These are phyloP conservation scores for Helotiales sp. DNA, from an alignment of 2,329 filamentous ascomycete species.

Conservation along the genomic window DNA sequence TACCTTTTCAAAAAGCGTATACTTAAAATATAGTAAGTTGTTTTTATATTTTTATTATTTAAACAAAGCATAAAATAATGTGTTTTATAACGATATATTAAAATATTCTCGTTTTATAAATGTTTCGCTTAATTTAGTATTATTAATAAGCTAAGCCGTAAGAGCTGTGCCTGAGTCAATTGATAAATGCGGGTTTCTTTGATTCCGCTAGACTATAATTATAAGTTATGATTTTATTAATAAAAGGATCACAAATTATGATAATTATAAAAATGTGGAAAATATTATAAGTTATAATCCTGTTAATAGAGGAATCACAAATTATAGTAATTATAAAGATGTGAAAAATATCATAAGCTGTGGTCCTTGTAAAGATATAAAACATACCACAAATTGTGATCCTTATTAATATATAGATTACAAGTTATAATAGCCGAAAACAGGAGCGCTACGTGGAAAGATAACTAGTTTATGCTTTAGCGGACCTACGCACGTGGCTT, in stretches of 20 bases:
- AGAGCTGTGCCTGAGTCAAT: too few species aligned
- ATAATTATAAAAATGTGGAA: background rate
- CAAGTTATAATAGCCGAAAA: background rate
- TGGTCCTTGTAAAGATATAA: background rate
- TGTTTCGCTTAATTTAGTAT: background rate
- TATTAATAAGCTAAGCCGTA: background rate
- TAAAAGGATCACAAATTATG: background rate
- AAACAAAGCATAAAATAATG: background rate
- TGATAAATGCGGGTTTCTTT: background rate
- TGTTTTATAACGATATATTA: background rate
- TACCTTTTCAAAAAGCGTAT: background rate
- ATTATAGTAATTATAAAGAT: background rate
- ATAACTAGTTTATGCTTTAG: background rate
- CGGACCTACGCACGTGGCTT: too few species aligned
- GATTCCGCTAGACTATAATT: background rate
- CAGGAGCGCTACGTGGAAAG: background rate
- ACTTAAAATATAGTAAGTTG: background rate
- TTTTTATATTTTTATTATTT: background rate
- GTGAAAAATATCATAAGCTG: background rate
- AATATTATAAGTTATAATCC: background rate
- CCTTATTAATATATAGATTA: too few species aligned
- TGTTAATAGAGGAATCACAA: too few species aligned
- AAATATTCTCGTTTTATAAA: background rate
- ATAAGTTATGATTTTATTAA: background rate
- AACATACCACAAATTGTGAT: too few species aligned